Percentiles rank a stretch among this genome's conserved stretches.
Conservation (phyloP, 1,284 basidiomycete species). For the Boletellus dicymbophilus region DNA sequence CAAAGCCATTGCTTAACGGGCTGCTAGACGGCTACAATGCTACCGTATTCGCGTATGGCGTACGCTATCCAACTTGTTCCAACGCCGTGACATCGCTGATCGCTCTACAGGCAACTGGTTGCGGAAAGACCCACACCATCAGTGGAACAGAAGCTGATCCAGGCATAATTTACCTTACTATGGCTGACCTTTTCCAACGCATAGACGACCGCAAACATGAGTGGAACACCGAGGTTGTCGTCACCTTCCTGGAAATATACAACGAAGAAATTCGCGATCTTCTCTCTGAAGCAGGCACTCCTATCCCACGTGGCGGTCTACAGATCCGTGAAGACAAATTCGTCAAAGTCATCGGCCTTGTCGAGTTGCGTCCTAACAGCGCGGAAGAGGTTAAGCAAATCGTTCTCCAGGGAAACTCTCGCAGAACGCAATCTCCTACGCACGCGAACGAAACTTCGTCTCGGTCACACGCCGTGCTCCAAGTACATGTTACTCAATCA, state of each 20-base stretch:
- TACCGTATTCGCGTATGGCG: constrained; percentile 96
- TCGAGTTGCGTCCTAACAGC: constrained; percentile 74
- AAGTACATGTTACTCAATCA: constrained; percentile 88
- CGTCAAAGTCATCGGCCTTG: constrained; percentile 87
- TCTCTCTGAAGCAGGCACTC: constrained; percentile 71
- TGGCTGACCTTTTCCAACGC: constrained; percentile 91
- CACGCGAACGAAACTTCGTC: constrained; percentile 95
- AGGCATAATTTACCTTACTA: constrained; percentile 94
- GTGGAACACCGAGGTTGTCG: constrained; percentile 81
- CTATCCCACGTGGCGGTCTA: constrained; percentile 77
- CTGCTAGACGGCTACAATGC: constrained; percentile 95
- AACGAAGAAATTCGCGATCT: constrained; percentile 98
- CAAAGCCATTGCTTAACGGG: constrained; percentile 80
- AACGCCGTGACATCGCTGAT: constrained; percentile 16
- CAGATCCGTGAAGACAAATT: constrained; percentile 91
- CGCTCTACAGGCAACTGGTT: constrained; percentile 83
- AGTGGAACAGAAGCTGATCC: constrained; percentile 87
- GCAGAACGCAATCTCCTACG: constrained; percentile 90
- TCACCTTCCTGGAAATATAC: constrained; percentile 97
- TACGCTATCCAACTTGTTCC: constrained; percentile 45
- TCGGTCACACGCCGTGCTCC: constrained; percentile 93
- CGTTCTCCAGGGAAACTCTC: constrained; percentile 84
- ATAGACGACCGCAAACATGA: constrained; percentile 86
- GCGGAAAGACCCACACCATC: constrained; percentile 98
- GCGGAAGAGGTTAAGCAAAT: constrained; percentile 94